These are phyloP conservation scores for Daldinia sp. DNA, from an alignment of 2,329 filamentous ascomycete species.

Conservation along the genomic window DNA sequence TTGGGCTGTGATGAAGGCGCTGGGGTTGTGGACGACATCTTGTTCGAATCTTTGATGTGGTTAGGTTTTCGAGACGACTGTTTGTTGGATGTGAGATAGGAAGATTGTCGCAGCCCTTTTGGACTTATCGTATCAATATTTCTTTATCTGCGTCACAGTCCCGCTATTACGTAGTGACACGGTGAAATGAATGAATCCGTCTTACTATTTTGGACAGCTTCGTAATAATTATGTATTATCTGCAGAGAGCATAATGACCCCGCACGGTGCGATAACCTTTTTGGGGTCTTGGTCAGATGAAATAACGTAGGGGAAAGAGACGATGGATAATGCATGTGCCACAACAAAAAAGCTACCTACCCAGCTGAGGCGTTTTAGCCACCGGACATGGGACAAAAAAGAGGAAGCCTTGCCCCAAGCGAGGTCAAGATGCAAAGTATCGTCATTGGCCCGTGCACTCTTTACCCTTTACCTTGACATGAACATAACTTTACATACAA, in stretches of 20 bases:
- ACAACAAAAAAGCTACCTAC: background rate
- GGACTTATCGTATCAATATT: background rate
- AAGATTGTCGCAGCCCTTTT: background rate
- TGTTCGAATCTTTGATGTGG: background rate
- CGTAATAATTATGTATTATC: background rate
- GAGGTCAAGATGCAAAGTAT: conserved; percentile 16
- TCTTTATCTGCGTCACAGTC: background rate
- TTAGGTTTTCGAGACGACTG: background rate
- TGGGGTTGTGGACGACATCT: conserved; percentile 40
- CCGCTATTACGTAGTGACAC: background rate
- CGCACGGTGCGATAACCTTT: background rate
- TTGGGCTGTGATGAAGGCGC: conserved; percentile 26
- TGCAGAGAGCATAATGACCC: background rate
- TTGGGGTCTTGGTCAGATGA: background rate
- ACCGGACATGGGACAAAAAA: background rate
- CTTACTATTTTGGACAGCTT: background rate
- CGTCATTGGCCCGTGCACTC: conserved; percentile 36
- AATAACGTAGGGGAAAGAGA: too few relatives aligned
- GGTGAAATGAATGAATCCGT: background rate
- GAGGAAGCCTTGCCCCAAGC: background rate
- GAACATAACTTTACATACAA: background rate
- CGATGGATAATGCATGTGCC: conserved; percentile 2
- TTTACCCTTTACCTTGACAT: conserved; percentile 3
- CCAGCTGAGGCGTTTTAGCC: background rate
- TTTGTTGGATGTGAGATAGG: background rate